Percentiles rank a stretch among this genome's conserved stretches.
Evolutionary conservation across 495 filamentous ascomycete genomes (phyloP).

Genomic region (Aspergillus coremiiformis): DNA sequence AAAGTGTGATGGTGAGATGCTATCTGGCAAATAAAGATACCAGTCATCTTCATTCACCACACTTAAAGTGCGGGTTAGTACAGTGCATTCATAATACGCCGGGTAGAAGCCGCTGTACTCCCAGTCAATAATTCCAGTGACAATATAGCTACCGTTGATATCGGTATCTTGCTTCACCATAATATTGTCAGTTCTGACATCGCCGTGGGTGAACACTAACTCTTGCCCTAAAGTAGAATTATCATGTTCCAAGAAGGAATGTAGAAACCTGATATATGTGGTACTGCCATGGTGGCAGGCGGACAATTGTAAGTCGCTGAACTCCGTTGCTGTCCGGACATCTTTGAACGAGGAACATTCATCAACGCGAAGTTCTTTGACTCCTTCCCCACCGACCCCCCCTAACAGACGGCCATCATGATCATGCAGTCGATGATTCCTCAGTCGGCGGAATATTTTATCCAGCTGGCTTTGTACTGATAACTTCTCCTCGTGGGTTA

Average conservation of each 20-base stretch:
- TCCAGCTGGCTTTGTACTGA: slow-evolving; percentile 29
- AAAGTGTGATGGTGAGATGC: slow-evolving; percentile 16
- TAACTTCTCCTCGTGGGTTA: slow-evolving; percentile 21
- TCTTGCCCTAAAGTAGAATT: slow-evolving; percentile 3
- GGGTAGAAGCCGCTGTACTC: slow-evolving; percentile 31
- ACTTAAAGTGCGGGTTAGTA: slow-evolving; percentile 23
- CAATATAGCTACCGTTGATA: slow-evolving; percentile 15
- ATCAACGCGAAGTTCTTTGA: slow-evolving; percentile 20
- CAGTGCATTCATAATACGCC: slow-evolving; percentile 24
- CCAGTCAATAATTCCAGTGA: slow-evolving; percentile 31
- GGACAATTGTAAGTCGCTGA: slow-evolving; percentile 30
- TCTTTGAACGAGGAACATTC: slow-evolving; percentile 17
- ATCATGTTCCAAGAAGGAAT: slow-evolving; percentile 16
- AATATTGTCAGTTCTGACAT: slow-evolving; percentile 33
- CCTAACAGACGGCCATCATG: slow-evolving; percentile 17
- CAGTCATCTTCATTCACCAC: slow-evolving; percentile 23
- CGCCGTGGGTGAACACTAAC: slow-evolving; percentile 35
- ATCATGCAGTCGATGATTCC: slow-evolving; percentile 18
- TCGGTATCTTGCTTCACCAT: slow-evolving; percentile 27
- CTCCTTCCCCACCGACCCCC: slow-evolving; percentile 27
- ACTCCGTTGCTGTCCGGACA: slow-evolving; percentile 22
- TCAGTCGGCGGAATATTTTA: slow-evolving; percentile 22
- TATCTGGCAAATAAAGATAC: slow-evolving; percentile 24
- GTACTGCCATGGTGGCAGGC: slow-evolving; percentile 18
- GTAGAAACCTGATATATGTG: slow-evolving; percentile 23